These are phyloP conservation scores for Triticum timopheevii DNA, from an alignment of 176 grass and related monocot species.

Conservation along the genomic window DNA sequence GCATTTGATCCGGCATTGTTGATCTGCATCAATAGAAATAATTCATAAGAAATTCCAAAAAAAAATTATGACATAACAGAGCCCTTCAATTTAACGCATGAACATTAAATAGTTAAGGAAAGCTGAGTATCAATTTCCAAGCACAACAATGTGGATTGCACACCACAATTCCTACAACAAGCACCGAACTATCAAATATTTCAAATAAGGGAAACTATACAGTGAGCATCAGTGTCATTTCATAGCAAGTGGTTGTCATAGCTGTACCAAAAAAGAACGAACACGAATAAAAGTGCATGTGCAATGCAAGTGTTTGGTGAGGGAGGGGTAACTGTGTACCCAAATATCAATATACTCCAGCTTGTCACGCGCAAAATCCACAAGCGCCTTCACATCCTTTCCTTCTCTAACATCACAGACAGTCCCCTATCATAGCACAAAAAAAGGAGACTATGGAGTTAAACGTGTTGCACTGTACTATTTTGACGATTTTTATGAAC, in stretches of 20 bases:
- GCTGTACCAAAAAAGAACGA: neutral
- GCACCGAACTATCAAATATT: constrained; percentile 4
- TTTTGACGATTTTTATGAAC: constrained; percentile 5
- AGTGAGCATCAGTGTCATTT: constrained; percentile 16
- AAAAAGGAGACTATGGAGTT: neutral
- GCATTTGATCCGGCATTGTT: constrained; percentile 99
- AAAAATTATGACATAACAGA: neutral
- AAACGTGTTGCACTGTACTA: neutral
- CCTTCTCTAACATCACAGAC: constrained; percentile 92
- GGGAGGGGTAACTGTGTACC: constrained; percentile 37
- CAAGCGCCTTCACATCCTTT: constrained; percentile 87
- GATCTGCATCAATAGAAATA: constrained; percentile 53
- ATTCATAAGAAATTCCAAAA: neutral
- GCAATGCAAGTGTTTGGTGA: neutral
- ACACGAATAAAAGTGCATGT: neutral
- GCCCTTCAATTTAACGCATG: neutral
- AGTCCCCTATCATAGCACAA: constrained; percentile 62
- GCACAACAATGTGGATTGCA: neutral
- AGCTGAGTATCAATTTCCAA: neutral
- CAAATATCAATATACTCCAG: constrained; percentile 92
- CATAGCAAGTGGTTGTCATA: neutral
- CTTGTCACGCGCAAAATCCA: constrained; percentile 64
- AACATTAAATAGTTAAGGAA: constrained; percentile 4
- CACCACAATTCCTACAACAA: neutral
- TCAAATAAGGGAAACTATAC: neutral